Evolutionary conservation across 176 grass and related monocot species (phyloP), one percentile per base, ranked within the genome.

Genomic region (Rhipidocladum racemiflorum): DNA sequence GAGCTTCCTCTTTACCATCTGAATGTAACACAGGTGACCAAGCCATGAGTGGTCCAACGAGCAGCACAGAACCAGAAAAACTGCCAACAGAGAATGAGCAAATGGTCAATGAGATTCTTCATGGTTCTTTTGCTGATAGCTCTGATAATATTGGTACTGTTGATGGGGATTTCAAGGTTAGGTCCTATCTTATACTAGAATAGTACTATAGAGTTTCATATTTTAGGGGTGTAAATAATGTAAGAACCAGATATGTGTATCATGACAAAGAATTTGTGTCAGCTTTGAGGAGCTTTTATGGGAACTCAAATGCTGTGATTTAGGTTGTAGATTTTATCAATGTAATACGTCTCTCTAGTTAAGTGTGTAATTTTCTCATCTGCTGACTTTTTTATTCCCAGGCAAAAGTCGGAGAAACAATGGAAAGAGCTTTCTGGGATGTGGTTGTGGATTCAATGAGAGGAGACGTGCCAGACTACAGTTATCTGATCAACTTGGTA

Each of bases 381-480:
- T 1, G 24, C 35, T 68, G 18, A 35, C 60, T 77, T 75, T 60
- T 51, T 90, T 64, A 45, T 68, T 48, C 39, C 70, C 61, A 94
- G 90, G 74, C 35, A 76, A 93, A 93, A 86, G 76, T 98, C 32
- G 93, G 88, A 74, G 84, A 93, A 84, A 84, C 87, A 66, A 93
- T 98, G 92, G 90, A 98, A 86, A 94, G 86, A 84, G 92, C 95
- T 71, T 95, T 94, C 83, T 98, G 92, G 95, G 95, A 98, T 38
- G 55, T 78, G 74, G 79, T 98, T 65, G 76, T 85, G 40, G 81
- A 91, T 75, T 89, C 88, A 43, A 56, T 95, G 71, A 88, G 77
- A 89, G 88, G 84, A 84, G 95, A 94, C 68, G 74, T 68, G 49
- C 92, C 95, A 53, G 88, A 98, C 64, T 95, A 94, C 27, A 82